Base-by-base conservation (phyloP, 2,329 filamentous ascomycete species). In the Bisporella sp. region DNA sequence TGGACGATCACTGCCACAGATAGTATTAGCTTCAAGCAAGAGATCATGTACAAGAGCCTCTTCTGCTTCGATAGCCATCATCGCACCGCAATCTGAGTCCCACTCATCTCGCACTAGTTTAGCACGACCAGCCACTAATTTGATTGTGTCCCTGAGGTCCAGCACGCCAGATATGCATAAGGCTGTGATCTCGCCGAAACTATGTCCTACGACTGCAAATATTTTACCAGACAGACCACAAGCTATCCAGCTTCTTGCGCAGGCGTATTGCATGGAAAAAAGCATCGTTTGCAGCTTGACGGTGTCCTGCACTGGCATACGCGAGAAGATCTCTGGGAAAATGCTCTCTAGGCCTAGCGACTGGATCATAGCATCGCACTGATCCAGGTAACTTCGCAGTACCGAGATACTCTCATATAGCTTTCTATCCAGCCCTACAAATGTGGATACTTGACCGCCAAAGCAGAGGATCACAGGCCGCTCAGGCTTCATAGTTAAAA, bases 121-220 rank as follows among this genome's bases (percentile, higher is more conserved):
- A 1, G 70, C 69, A 6, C 71, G 58, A 1, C 48, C 58, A 1
- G 57, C 55, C 6, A 69, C 54, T 4, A 69, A 30, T 11, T 52
- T 64, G 6, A 73, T n/a, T 1, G 56, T 54, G 42, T 71, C 67
- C 2, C 54, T 6, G 1, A 71, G 48, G 2, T 57, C 57, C 1
- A 71, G 54, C 0, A 53, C 55, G 0, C 68, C 68, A 4, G 67
- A 62, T 0, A 71, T 55, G 11, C 59, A 61, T 2, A 71, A 51
- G 1, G 68, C n/a, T 0, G 68, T 67, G 1, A 71, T 50, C 48
- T 72, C 59, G 4, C 69, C 69, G 40, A 72, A 65, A 48, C 66
- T 70, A 50, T 72, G 69, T 0, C 70, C 70, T 28, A 57, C 42
- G 9, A 57, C 42, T 37, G 49, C 40, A 4, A 12, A 44, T n/a